A percentile compares a stretch with the other conserved stretches of the same genome.
These are phyloP conservation scores for Kickxella alabastrina DNA, from an alignment of 192 early-diverging fungal genomes.

Conservation along the genomic window DNA sequence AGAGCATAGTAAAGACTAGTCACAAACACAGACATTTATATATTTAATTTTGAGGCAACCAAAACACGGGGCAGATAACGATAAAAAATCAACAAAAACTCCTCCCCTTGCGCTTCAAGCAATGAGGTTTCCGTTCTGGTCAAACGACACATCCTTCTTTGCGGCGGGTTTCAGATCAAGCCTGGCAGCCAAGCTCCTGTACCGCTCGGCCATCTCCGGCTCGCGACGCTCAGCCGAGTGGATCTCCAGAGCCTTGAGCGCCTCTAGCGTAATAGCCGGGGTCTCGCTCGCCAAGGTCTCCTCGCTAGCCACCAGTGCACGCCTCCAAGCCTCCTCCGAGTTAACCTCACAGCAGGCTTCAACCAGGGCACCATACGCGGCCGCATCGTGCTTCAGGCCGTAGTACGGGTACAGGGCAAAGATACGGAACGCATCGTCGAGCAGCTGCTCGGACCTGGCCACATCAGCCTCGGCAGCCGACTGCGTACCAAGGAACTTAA, in stretches of 20 bases:
- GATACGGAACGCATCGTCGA: slow-evolving; percentile 40
- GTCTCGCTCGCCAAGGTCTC: slow-evolving; percentile 20
- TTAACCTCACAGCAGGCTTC: slow-evolving; percentile 38
- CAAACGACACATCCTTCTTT: slow-evolving; percentile 9
- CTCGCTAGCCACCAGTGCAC: slow-evolving; percentile 32
- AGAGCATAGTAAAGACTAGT: no score
- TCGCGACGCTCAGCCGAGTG: slow-evolving; percentile 24
- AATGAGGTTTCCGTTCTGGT: slow-evolving; percentile 16
- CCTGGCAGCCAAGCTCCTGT: slow-evolving; percentile 13
- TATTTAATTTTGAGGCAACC: no score
- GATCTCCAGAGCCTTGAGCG: slow-evolving; percentile 21
- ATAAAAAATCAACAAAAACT: no score
- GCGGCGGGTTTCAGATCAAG: slow-evolving; percentile 4
- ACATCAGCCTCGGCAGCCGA: background rate
- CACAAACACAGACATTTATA: no score
- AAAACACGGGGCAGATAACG: no score
- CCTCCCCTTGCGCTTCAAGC: no score
- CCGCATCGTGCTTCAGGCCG: slow-evolving; percentile 14
- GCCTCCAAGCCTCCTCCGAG: slow-evolving; percentile 39
- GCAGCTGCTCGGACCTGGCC: background rate
- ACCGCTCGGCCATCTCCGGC: slow-evolving; percentile 38
- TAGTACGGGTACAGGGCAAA: slow-evolving; percentile 48
- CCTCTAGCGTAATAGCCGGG: slow-evolving; percentile 28
- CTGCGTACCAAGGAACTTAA: slow-evolving; percentile 14
- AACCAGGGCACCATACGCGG: slow-evolving; percentile 38